phyloP scores from a whole-genome alignment of 148 eudicot genomes.

The Tetragonia tetragonoides region DNA sequence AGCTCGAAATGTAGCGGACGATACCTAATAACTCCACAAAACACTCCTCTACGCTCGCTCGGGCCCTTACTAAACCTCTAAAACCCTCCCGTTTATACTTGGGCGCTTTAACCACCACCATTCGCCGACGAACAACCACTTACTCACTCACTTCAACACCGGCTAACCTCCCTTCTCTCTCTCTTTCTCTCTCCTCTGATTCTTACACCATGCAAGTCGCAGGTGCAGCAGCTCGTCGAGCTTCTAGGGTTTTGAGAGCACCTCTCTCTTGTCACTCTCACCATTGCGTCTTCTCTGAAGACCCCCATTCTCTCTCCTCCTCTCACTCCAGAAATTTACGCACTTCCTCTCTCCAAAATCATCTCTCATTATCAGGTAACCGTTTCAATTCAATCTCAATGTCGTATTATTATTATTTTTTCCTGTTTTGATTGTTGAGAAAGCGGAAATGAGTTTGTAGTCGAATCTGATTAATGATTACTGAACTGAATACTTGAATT shows the following conservation, averaged over 20 bases:
- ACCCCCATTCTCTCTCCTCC: conserved; percentile 11
- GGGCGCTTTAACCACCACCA: not conserved
- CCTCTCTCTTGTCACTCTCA: conserved; percentile 13
- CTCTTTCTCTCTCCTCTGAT: not conserved
- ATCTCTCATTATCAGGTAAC: conserved; percentile 21
- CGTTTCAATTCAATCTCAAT: not conserved
- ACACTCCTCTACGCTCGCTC: too few species aligned
- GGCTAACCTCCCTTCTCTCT: not conserved
- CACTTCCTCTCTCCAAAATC: conserved; percentile 17
- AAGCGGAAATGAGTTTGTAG: not conserved
- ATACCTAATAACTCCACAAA: too few species aligned
- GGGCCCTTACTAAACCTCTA: too few species aligned
- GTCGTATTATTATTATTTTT: not conserved
- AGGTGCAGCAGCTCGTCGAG: conserved; percentile 33
- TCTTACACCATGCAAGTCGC: conserved; percentile 35
- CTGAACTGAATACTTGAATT: too few species aligned
- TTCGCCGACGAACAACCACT: not conserved
- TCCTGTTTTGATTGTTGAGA: not conserved
- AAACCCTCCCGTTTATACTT: not conserved
- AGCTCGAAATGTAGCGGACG: too few species aligned
- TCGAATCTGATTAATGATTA: too few species aligned
- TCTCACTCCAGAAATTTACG: conserved; percentile 20
- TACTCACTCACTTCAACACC: not conserved
- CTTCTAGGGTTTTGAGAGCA: conserved; percentile 24
- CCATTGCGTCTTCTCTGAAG: not conserved